Base-by-base conservation (phyloP, 179 eudicot species). In the Sideroxylon spinosum region DNA sequence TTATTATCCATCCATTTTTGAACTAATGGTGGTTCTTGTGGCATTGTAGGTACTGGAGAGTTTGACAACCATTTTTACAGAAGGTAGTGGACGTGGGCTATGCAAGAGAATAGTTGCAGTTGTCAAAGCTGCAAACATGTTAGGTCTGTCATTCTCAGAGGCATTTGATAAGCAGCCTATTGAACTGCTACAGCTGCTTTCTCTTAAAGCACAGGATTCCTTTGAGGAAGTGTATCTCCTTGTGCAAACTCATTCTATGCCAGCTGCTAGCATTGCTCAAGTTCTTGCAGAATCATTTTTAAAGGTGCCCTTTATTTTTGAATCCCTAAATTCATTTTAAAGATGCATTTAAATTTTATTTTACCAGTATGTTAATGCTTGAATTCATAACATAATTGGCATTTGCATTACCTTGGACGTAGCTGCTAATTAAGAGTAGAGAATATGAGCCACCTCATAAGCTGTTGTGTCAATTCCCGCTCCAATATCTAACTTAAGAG, bases 191-290 rank as follows among this genome's bases (percentile, higher is more conserved):
- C 98, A 93, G 84, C 82, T 95, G 86, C 95, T 95, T 78, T 91
- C 98, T 83, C 98, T 95, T 76, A 95, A 93, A 87, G 98, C 98
- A 23, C 98, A 95, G 86, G 98, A 93, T 82, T 95, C 98, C 37
- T 93, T 89, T 74, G 93, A 93, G 57, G 97, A 95, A 88, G 97
- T 97, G 55, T 80, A 84, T 76, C 93, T 91, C 71, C 86, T 95
- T 64, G 92, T 95, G 69, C 89, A 89, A 86, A 88, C 93, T 78
- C 95, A 93, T 85, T 84, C 92, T 67, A 89, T 95, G 88, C 90
- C 98, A 75, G 90, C 98, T 76, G 87, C 95, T 59, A 90, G 89
- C 76, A 88, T 90, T 81, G 98, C 98, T 44, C 92, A 91, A 84
- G 92, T 95, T 80, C 87, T 95, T 82, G 98, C 98, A 46, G 98